These are phyloP conservation scores for Suhomyces wounanorum DNA, from an alignment of 1,139 yeast genomes.

Conservation along the genomic window DNA sequence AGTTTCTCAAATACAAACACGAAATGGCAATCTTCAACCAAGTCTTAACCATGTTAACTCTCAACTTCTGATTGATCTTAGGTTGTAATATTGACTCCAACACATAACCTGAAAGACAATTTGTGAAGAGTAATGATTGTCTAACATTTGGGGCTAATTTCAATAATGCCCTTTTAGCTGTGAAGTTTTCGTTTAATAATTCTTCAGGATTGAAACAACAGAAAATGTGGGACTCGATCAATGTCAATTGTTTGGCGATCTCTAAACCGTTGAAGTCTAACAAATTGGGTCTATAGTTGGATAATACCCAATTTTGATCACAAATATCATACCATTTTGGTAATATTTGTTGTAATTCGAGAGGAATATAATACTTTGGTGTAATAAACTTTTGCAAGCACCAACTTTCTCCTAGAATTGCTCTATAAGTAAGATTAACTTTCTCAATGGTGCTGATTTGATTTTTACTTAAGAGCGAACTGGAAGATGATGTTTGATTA, in stretches of 20 bases:
- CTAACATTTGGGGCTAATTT: conserved; percentile 74
- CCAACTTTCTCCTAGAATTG: conserved; percentile 55
- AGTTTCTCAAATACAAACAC: conserved; percentile 77
- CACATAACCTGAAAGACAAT: conserved; percentile 79
- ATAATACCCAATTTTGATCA: conserved; percentile 50
- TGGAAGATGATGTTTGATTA: conserved; percentile 42
- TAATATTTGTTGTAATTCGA: conserved; percentile 31
- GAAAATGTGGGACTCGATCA: conserved; percentile 75
- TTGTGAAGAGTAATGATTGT: conserved; percentile 70
- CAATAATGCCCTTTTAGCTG: conserved; percentile 61
- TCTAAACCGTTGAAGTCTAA: conserved; percentile 78
- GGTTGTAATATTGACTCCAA: conserved; percentile 73
- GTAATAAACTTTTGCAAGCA: conserved; percentile 33
- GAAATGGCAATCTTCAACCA: conserved; percentile 88
- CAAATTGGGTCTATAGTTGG: conserved; percentile 53
- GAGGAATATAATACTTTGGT: conserved; percentile 29
- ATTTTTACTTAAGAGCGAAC: conserved; percentile 37
- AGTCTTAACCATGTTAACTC: conserved; percentile 64
- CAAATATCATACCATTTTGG: conserved; percentile 43
- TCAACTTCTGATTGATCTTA: conserved; percentile 46
- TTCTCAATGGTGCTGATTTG: conserved; percentile 48
- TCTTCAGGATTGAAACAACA: conserved; percentile 70
- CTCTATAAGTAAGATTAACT: conserved; percentile 50
- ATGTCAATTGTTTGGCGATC: conserved; percentile 80
- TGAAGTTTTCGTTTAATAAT: conserved; percentile 70